A percentile compares a stretch with the other conserved stretches of the same genome.
phyloP scores from a whole-genome alignment of 2,329 filamentous ascomycete genomes.

The Apiospora kogelbergensis region DNA sequence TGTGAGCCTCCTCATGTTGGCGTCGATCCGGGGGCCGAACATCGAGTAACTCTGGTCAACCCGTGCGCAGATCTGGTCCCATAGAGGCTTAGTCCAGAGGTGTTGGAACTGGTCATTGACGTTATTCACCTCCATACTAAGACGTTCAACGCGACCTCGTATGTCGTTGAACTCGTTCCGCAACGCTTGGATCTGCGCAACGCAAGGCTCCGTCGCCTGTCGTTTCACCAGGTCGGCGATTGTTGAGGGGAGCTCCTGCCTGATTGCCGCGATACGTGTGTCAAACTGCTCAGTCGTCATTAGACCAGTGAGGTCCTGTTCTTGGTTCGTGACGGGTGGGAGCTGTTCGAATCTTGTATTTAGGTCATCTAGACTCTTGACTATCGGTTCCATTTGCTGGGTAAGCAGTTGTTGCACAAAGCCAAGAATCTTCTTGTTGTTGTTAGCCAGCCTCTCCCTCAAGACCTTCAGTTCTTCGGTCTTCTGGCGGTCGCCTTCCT shows the following conservation, averaged over 20 bases:
- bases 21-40: neutral
- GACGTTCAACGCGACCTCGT: neutral
- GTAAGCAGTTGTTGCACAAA: neutral
- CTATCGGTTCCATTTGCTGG: constrained; percentile 10
- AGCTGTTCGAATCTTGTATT: neutral
- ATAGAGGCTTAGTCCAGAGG: constrained; percentile 5
- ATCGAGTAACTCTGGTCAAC: neutral
- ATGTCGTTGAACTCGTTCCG: neutral
- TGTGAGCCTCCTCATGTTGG: neutral
- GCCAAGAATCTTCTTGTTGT: constrained; percentile 1
- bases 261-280: neutral
- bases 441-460: constrained; percentile 12
- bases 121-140: neutral
- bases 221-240: neutral
- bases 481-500: neutral
- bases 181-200: neutral
- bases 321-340: neutral
- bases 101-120: constrained; percentile 8
- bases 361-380: neutral
- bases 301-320: too few species aligned
- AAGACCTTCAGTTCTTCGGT: neutral
- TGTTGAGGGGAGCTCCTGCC: neutral
- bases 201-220: neutral
- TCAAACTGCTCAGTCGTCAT: neutral
- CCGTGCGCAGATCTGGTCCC: neutral